Base-by-base conservation (phyloP, 2,329 filamentous ascomycete genomes). In the Helotiales sp. region DNA sequence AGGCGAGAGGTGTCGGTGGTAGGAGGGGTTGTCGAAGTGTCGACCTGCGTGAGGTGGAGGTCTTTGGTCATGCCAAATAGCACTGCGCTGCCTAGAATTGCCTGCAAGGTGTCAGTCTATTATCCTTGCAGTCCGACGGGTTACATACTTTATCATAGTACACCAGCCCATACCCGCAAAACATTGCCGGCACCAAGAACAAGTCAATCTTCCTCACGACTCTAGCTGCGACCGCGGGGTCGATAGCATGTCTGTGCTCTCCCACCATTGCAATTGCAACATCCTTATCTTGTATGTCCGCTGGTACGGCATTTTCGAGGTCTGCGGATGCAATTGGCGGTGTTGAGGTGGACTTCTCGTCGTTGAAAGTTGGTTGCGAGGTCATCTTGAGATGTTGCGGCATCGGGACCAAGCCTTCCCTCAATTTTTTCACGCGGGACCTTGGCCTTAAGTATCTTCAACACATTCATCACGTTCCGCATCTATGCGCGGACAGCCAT, bases 11-110 rank as follows among this genome's bases (percentile, higher is more conserved):
- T 93, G 74, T 91, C 86, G 17, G 85, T 85, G 0, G 84, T 85
- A 0, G 85, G 83, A 0, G 89, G 88, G 1, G 54, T 69, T 0
- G 77, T 80, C 2, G 80, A 83, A 0, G 80, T 77, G n/a, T 81
- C 75, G 69, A 85, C 78, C 3, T 91, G 79, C 32, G 83, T 83
- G 49, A 93, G 84, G 1, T 80, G 70, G 3, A 93, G 83, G 74
- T 93, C 90, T 2, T 81, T 80, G 0, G 90, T 92, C 90, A 93
- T 92, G 70, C 91, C 91, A 75, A 93, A 93, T 13, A 93, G 84
- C 1, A 85, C 87, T 0, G 91, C 91, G 26, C 87, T 88, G 20
- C 91, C 91, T 2, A 93, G 82, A 69, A 93, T 93, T 7, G 91
- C 91, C 82, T 90, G 20, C 0, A 55, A 1, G 20, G 0, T 32